Percentiles rank a stretch among this genome's conserved stretches.
Evolutionary conservation across 164 flowering plant species (phyloP).

Genomic region (Annona squamosa): DNA sequence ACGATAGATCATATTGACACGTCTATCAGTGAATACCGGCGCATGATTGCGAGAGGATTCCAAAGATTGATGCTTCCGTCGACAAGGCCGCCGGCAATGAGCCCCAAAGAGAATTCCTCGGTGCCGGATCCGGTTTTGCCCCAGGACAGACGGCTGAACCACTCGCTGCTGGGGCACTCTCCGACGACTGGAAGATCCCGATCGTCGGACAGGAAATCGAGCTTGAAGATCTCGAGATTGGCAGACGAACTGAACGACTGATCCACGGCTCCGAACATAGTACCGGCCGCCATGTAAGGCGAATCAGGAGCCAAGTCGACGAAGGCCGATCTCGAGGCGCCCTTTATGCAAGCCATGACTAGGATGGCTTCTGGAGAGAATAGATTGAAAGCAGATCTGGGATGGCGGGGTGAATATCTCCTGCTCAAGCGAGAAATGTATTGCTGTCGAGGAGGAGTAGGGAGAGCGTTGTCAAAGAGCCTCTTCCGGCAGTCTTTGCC

Average conservation of each 20-base stretch:
- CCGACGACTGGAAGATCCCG: conserved; percentile 56
- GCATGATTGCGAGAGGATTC: conserved; percentile 66
- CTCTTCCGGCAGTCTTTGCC: too few relatives aligned
- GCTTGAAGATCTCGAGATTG: conserved; percentile 72
- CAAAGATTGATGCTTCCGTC: conserved; percentile 80
- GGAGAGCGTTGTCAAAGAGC: too few relatives aligned
- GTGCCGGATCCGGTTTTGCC: conserved; percentile 46
- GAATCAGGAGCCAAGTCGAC: conserved; percentile 83
- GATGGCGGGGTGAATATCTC: too few relatives aligned
- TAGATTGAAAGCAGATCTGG: too few relatives aligned
- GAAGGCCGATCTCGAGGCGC: conserved; percentile 75
- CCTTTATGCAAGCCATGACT: conserved; percentile 71
- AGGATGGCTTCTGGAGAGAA: background rate
- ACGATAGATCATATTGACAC: background rate
- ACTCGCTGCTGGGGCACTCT: conserved; percentile 61
- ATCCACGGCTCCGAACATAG: conserved; percentile 97
- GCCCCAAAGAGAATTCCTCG: conserved; percentile 60
- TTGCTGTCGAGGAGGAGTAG: too few relatives aligned
- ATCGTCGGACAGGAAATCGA: conserved; percentile 84
- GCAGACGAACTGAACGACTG: conserved; percentile 86
- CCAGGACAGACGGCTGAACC: conserved; percentile 86
- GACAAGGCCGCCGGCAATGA: conserved; percentile 88
- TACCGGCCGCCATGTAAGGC: conserved; percentile 89
- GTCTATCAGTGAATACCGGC: conserved; percentile 28
- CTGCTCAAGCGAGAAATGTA: too few relatives aligned